These are phyloP conservation scores for Arachis monticola DNA, from an alignment of 331 rosid species.

Conservation along the genomic window DNA sequence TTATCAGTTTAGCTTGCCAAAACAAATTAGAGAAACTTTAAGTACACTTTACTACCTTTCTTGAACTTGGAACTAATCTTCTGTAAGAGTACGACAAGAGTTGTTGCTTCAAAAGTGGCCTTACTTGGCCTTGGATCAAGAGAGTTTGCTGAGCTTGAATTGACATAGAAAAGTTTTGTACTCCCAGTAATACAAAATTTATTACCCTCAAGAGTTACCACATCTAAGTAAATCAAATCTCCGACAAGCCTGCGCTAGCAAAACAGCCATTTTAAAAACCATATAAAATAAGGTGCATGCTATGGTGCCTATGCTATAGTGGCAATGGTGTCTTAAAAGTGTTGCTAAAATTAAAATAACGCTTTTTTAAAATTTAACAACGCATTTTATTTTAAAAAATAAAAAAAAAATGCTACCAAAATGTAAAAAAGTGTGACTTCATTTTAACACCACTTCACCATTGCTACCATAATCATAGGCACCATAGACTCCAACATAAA, in stretches of 20 bases:
- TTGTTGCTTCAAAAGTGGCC: conserved; percentile 77
- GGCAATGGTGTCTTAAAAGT: too few species aligned
- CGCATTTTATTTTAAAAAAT: too few species aligned
- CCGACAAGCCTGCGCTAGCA: conserved; percentile 81
- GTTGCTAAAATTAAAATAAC: too few species aligned
- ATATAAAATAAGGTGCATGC: not conserved
- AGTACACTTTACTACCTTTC: conserved; percentile 60
- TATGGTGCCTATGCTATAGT: too few species aligned
- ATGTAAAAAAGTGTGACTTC: too few species aligned
- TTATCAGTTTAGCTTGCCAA: conserved; percentile 12
- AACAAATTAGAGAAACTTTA: conserved; percentile 21
- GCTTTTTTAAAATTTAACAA: too few species aligned
- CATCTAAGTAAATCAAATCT: conserved; percentile 96
- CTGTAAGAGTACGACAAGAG: conserved; percentile 86
- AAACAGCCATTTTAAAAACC: conserved; percentile 29
- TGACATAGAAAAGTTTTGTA: conserved; percentile 78
- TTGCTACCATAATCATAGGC: too few species aligned
- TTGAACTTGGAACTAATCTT: conserved; percentile 91
- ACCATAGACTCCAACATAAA: too few species aligned
- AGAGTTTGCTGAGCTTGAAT: conserved; percentile 70
- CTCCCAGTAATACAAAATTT: conserved; percentile 87
- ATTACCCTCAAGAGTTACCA: conserved; percentile 82
- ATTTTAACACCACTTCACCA: too few species aligned
- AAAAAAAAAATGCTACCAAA: too few species aligned
- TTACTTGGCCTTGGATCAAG: conserved; percentile 85